phyloP scores from a whole-genome alignment of 441 rosid genomes.

The Rhodomyrtus psidioides region DNA sequence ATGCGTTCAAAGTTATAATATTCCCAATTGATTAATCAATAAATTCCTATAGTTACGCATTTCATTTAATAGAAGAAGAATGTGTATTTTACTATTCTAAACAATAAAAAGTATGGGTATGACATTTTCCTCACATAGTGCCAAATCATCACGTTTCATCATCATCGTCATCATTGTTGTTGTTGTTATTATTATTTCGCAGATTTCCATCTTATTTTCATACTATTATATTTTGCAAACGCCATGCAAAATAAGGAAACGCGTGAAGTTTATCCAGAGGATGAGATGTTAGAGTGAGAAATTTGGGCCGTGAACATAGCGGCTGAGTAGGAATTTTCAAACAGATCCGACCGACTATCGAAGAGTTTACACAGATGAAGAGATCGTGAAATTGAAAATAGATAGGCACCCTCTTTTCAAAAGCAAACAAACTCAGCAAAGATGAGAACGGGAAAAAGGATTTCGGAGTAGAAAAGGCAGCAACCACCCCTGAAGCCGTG shows the following conservation, averaged over 20 bases:
- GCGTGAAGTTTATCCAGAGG: neutral
- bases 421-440: too few species aligned
- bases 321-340: neutral
- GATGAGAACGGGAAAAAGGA: too few species aligned
- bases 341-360: neutral
- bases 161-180: too few species aligned
- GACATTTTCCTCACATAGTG: neutral
- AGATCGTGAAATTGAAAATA: too few species aligned
- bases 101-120: neutral
- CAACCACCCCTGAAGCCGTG: too few species aligned
- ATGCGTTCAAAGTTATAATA: too few species aligned
- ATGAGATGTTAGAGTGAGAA: neutral
- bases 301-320: neutral
- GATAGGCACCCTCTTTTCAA: too few species aligned
- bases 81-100: too few species aligned
- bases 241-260: neutral
- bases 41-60: neutral
- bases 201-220: too few species aligned
- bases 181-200: too few species aligned
- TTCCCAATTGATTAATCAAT: neutral
- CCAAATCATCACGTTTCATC: neutral
- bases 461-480: too few species aligned
- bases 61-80: neutral
- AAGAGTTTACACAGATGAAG: too few species aligned
- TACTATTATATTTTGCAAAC: neutral